Conservation (phyloP, 345 rosid genomes). For the Streptanthus diversifolius region DNA sequence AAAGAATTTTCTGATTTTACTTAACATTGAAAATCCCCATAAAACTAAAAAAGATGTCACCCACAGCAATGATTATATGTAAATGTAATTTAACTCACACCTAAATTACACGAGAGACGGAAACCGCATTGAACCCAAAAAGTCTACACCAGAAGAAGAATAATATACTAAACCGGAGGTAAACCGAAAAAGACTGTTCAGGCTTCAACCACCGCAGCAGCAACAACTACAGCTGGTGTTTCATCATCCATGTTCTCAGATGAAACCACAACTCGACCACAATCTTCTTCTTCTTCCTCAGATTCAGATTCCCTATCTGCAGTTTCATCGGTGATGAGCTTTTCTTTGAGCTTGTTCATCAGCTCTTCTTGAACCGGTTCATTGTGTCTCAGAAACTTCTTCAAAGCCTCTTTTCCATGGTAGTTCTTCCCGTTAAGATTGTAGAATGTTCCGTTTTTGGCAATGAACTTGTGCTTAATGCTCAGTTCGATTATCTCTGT, state of each 20-base stretch:
- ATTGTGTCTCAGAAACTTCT: constrained; percentile 50
- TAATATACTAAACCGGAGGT: constrained; percentile 14
- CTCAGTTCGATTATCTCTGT: constrained; percentile 74
- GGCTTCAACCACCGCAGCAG: constrained; percentile 53
- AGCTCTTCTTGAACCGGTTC: constrained; percentile 58
- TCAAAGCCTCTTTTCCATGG: constrained; percentile 84
- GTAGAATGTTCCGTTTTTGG: constrained; percentile 50
- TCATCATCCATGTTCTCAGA: constrained; percentile 72
- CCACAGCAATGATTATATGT: background rate
- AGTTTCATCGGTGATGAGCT: constrained; percentile 37
- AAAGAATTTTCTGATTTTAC: background rate
- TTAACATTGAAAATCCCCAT: background rate
- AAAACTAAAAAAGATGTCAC: constrained; percentile 16
- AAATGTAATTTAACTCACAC: constrained; percentile 14
- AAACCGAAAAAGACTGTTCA: constrained; percentile 29
- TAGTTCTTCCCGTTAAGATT: constrained; percentile 43
- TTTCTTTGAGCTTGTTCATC: constrained; percentile 53
- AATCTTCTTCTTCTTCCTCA: constrained; percentile 39
- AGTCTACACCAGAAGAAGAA: constrained; percentile 7
- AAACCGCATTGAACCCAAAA: constrained; percentile 16
- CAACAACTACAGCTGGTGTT: constrained; percentile 27
- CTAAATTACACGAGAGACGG: constrained; percentile 24
- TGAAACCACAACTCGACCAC: constrained; percentile 34
- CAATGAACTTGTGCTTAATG: constrained; percentile 64
- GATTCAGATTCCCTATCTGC: constrained; percentile 32